These are phyloP conservation scores for Elaeis oleifera DNA, from an alignment of 202 grass and related monocot genomes.

Conservation along the genomic window DNA sequence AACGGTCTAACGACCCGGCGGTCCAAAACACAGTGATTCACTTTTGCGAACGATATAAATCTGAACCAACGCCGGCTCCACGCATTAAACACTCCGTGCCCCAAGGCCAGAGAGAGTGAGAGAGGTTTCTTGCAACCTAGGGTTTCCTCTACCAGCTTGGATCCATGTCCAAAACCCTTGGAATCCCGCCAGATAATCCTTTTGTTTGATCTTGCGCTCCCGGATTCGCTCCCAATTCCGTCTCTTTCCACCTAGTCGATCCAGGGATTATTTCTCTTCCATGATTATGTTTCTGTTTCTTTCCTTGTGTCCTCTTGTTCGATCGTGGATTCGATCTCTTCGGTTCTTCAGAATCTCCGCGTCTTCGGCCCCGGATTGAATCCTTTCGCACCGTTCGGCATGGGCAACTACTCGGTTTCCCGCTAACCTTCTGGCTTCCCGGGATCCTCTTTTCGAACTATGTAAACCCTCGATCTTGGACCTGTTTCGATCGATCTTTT, in stretches of 20 bases:
- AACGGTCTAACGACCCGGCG: too few species aligned
- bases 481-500: background rate
- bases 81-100: too few species aligned
- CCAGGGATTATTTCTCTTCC: background rate
- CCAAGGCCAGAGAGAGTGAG: too few species aligned
- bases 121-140: too few species aligned
- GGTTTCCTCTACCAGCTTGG: too few species aligned
- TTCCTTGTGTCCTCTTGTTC: slow-evolving; percentile 6
- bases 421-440: slow-evolving; percentile 34
- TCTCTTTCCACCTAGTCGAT: background rate
- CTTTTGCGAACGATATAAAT: too few species aligned
- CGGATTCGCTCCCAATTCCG: background rate
- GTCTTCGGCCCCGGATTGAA: slow-evolving; percentile 79
- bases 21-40: too few species aligned
- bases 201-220: too few species aligned
- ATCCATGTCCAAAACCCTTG: too few species aligned
- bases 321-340: slow-evolving; percentile 7
- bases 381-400: slow-evolving; percentile 76
- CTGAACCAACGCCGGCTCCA: too few species aligned
- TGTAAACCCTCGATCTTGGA: slow-evolving; percentile 31
- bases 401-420: slow-evolving; percentile 74
- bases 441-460: slow-evolving; percentile 7
- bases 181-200: too few species aligned
- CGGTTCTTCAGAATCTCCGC: slow-evolving; percentile 34
- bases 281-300: slow-evolving; percentile 35